Percentiles rank a stretch among this genome's conserved stretches.
Conservation (phyloP, 208 protist species). For the Leishmania guyanensis region DNA sequence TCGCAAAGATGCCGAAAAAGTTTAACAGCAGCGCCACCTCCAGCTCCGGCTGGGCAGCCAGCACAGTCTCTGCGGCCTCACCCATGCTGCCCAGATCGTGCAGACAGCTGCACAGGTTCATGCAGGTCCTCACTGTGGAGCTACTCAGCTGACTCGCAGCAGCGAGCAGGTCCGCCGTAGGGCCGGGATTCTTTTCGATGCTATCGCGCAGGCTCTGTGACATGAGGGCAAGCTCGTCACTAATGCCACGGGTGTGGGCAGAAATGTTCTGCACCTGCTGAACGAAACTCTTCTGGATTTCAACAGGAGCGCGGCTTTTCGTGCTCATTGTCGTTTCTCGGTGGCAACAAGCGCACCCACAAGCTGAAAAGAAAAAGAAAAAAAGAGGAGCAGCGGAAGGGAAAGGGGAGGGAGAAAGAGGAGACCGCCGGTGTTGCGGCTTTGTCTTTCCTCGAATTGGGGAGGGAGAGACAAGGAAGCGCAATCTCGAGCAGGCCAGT, state of each 20-base stretch:
- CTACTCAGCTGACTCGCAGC: slow-evolving; percentile 18
- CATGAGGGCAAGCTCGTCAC: slow-evolving; percentile 29
- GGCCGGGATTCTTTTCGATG: slow-evolving; percentile 15
- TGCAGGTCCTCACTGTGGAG: slow-evolving; percentile 15
- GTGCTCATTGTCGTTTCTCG: slow-evolving; percentile 12
- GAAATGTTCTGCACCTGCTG: slow-evolving; percentile 33
- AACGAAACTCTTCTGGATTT: slow-evolving; percentile 25
- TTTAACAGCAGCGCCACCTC: slow-evolving; percentile 60
- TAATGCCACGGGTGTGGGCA: slow-evolving; percentile 27
- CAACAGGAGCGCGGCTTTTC: slow-evolving; percentile 11
- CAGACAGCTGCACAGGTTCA: slow-evolving; percentile 50
- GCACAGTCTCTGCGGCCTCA: slow-evolving; percentile 64
- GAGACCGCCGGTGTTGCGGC: background rate
- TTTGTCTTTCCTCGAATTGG: background rate
- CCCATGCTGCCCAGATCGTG: slow-evolving; percentile 64
- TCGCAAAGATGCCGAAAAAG: slow-evolving; percentile 64
- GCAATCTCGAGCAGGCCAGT: background rate
- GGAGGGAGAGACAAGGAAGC: background rate
- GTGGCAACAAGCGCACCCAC: slow-evolving; percentile 1
- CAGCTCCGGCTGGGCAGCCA: slow-evolving; percentile 50
- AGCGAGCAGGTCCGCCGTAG: slow-evolving; percentile 22
- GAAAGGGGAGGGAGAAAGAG: background rate
- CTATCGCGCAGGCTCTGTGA: slow-evolving; percentile 13
- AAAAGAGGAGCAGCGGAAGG: background rate
- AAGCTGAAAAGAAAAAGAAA: background rate